A percentile compares a stretch with the other conserved stretches of the same genome.
These are phyloP conservation scores for Beta corolliflora DNA, from an alignment of 179 eudicot genomes.

Conservation along the genomic window DNA sequence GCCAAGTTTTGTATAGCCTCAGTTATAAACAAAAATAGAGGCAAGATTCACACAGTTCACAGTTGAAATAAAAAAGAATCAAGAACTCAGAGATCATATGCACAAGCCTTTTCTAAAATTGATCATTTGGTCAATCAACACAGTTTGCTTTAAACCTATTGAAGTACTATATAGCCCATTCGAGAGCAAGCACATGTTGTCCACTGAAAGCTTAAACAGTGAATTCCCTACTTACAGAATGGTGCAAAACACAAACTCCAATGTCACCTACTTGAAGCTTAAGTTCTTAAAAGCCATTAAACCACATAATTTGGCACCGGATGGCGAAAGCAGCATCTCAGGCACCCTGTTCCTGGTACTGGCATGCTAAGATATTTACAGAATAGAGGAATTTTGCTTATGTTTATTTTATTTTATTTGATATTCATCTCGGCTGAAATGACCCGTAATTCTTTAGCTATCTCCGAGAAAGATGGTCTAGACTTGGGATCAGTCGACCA, in stretches of 20 bases:
- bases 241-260: neutral
- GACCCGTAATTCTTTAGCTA: constrained; percentile 23
- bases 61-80: too few relatives aligned
- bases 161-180: neutral
- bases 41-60: too few relatives aligned
- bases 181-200: neutral
- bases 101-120: too few relatives aligned
- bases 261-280: neutral
- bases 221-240: neutral
- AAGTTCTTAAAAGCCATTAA: neutral
- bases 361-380: constrained; percentile 5
- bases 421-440: constrained; percentile 8
- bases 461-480: constrained; percentile 23
- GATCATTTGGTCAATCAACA: too few relatives aligned
- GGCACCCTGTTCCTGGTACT: neutral
- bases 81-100: too few relatives aligned
- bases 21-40: too few relatives aligned
- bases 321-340: constrained; percentile 25
- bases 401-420: neutral
- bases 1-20: too few relatives aligned
- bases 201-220: neutral
- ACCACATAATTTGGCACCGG: constrained; percentile 15
- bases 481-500: constrained; percentile 21
- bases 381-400: neutral
- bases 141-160: too few relatives aligned